Base-by-base conservation (phyloP, 1,284 basidiomycete species). In the Melampsora americana region DNA sequence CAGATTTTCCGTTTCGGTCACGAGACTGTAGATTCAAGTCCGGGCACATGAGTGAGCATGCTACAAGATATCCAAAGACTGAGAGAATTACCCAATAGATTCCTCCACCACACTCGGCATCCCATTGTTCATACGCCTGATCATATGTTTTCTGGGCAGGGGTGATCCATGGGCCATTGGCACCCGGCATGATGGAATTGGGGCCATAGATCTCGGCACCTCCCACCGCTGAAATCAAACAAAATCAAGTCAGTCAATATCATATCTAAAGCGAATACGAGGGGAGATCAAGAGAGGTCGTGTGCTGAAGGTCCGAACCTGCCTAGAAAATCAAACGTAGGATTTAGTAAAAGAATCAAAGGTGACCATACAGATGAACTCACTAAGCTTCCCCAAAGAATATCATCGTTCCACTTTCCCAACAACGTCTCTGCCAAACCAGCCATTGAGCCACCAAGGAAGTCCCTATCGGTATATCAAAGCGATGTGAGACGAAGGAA, bases 371-470 rank as follows among this genome's bases (percentile, higher is more conserved):
- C 30, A 69, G n/a, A 35, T 39, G 20, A 23, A 69, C 66, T 30
- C 30, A 69, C 66, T 53, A 53, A 32, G 32, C 46, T 53, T 16
- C 23, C 23, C 66, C 66, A 69, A 18, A 69, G 66, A 56, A 69
- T 69, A 35, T 69, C 66, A 28, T 69, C 66, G 20, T 69, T 69
- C 66, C 66, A 69, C 50, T 46, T 26, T 7, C 66, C 66, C 26
- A 67, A 23, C 1, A 61, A 35, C 4, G 64, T 75, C 30, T 64
- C 72, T 5, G 72, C 64, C 26, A 64, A 46, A 16, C 62, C 53
- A 30, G 72, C 64, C 72, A 75, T 75, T 7, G 72, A 26, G 14
- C 72, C 72, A 68, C 72, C 72, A 23, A 75, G 59, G 20, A 75
- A 56, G 62, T 75, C 72, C 20, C 72, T 75, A 35, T 18, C 18